Conservation (phyloP, 2,329 filamentous ascomycete species). For the Pestalotiopsis sp. region DNA sequence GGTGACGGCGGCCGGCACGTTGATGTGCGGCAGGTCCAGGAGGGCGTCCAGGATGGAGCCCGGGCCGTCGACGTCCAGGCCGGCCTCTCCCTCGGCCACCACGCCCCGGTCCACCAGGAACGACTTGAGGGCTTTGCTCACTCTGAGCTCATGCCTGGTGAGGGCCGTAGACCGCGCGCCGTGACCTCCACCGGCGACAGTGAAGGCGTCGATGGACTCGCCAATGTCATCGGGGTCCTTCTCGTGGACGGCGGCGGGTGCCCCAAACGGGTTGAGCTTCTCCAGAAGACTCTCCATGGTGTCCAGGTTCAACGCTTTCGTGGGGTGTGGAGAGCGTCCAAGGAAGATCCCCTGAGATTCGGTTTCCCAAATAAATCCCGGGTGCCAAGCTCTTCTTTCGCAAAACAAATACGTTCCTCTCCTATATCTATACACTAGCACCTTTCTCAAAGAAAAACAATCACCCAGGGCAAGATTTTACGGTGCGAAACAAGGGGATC, state of each 20-base stretch:
- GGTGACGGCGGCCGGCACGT: constrained; percentile 55
- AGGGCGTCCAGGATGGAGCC: constrained; percentile 51
- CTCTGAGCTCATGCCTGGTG: constrained; percentile 56
- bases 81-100: constrained; percentile 50
- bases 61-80: constrained; percentile 44
- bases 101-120: constrained; percentile 58
- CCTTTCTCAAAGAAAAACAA: neutral
- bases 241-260: constrained; percentile 21
- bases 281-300: constrained; percentile 29
- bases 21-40: constrained; percentile 59
- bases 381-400: neutral
- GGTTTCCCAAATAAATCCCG: neutral
- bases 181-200: constrained; percentile 63
- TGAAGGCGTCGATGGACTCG: constrained; percentile 51
- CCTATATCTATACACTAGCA: neutral
- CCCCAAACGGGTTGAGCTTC: constrained; percentile 42
- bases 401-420: neutral
- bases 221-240: constrained; percentile 54
- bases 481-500: neutral
- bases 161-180: constrained; percentile 46
- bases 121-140: constrained; percentile 60
- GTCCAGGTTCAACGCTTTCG: neutral
- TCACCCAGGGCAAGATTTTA: neutral
- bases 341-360: neutral
- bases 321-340: neutral